Evolutionary conservation across 331 rosid species (phyloP).

Genomic region (Rhamnella rubrinervis): DNA sequence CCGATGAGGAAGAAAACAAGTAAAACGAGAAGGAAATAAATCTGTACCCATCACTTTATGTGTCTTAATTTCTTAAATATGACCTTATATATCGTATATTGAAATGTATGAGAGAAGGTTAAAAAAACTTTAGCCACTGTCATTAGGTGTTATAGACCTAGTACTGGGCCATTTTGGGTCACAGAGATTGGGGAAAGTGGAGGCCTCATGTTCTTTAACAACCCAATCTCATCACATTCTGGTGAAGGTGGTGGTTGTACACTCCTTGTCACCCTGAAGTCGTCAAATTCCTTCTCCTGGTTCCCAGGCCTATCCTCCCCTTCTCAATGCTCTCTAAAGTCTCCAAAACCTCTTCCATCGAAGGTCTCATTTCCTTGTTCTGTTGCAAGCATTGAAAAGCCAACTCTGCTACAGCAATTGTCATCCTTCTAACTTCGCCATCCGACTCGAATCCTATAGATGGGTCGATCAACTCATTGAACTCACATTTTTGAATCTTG

Average conservation of each 20-base stretch:
- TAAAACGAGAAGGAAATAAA: constrained; percentile 16
- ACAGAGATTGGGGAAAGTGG: constrained; percentile 47
- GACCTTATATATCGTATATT: background rate
- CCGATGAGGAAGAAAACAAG: constrained; percentile 10
- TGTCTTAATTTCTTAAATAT: background rate
- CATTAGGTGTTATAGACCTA: constrained; percentile 31
- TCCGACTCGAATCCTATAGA: constrained; percentile 59
- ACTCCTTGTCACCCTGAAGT: constrained; percentile 2
- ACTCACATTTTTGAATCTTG: constrained; percentile 43
- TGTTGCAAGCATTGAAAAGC: constrained; percentile 64
- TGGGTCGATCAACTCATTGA: constrained; percentile 49
- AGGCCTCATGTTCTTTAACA: constrained; percentile 28
- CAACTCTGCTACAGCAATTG: constrained; percentile 50
- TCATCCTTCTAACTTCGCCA: constrained; percentile 32
- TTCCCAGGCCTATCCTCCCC: constrained; percentile 19
- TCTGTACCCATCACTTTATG: background rate
- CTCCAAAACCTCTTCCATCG: constrained; percentile 56
- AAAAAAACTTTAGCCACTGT: constrained; percentile 19
- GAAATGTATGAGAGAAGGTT: too few relatives aligned
- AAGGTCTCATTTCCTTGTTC: constrained; percentile 60
- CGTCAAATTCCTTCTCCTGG: constrained; percentile 16
- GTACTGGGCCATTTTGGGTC: constrained; percentile 47
- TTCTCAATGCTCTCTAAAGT: constrained; percentile 35
- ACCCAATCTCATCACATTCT: constrained; percentile 27
- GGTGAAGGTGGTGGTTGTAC: constrained; percentile 36